Conservation (phyloP, 2,329 filamentous ascomycete genomes). For the Sarocladium brachiariae region DNA sequence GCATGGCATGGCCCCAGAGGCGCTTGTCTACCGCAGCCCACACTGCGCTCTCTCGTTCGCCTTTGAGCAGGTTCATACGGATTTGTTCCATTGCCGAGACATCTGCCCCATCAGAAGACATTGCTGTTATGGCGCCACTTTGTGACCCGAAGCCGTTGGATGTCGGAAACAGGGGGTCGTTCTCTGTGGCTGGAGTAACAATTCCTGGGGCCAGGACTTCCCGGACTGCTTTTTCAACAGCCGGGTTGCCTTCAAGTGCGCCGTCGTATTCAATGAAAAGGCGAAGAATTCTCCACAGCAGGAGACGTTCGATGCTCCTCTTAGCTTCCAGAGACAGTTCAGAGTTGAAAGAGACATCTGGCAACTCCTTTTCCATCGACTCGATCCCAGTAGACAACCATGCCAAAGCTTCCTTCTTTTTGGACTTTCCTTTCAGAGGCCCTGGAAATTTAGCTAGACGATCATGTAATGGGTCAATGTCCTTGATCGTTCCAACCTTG, state of each 20-base stretch:
- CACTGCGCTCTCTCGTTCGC: constrained; percentile 83
- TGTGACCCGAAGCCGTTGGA: constrained; percentile 19
- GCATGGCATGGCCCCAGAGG: constrained; percentile 92
- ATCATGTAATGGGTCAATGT: constrained; percentile 64
- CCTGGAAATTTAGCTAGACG: constrained; percentile 78
- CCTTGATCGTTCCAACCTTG: constrained; percentile 67
- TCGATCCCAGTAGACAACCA: constrained; percentile 80
- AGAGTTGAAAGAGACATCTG: constrained; percentile 40
- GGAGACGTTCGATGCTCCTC: constrained; percentile 67
- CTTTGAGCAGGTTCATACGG: constrained; percentile 64
- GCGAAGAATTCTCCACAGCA: constrained; percentile 82
- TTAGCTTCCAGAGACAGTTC: constrained; percentile 56
- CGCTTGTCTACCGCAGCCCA: constrained; percentile 91
- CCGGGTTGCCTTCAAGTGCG: constrained; percentile 62
- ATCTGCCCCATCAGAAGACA: constrained; percentile 62
- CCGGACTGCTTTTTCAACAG: constrained; percentile 68
- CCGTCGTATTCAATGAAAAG: constrained; percentile 85
- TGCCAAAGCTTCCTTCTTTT: constrained; percentile 84
- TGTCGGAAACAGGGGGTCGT: constrained; percentile 19
- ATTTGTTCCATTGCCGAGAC: constrained; percentile 63
- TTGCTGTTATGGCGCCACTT: constrained; percentile 23
- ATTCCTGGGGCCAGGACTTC: constrained; percentile 61
- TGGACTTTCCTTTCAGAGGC: constrained; percentile 79
- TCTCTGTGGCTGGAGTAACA: constrained; percentile 18
- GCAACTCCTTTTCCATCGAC: constrained; percentile 55